phyloP scores from a whole-genome alignment of 2,329 filamentous ascomycete species.

The Trichophyton benhamiae region DNA sequence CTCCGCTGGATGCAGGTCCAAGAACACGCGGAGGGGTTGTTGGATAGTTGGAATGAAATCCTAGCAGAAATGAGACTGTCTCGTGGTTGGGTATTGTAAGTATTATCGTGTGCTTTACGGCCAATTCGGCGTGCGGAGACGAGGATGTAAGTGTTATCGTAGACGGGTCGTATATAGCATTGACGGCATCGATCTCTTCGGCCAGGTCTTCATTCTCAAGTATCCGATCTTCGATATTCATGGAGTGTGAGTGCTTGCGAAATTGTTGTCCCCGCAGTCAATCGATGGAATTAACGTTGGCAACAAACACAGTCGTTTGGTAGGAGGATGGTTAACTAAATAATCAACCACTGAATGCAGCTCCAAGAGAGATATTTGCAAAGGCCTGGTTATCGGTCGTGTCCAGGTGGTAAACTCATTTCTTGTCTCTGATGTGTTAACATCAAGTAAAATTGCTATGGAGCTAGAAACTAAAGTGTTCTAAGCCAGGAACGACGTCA shows the following conservation, averaged over 20 bases:
- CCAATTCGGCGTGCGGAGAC: slow-evolving; percentile 18
- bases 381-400: too few species aligned
- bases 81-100: slow-evolving; percentile 54
- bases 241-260: background rate
- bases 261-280: too few species aligned
- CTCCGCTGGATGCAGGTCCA: slow-evolving; percentile 66
- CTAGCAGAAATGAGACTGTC: slow-evolving; percentile 39
- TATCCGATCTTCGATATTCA: background rate
- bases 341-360: too few species aligned
- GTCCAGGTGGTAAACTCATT: too few species aligned
- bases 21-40: slow-evolving; percentile 58
- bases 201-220: slow-evolving; percentile 28
- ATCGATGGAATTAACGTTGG: too few species aligned
- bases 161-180: slow-evolving; percentile 52
- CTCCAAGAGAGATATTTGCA: too few species aligned
- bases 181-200: slow-evolving; percentile 38
- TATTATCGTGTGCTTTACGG: slow-evolving; percentile 35
- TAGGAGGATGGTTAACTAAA: too few species aligned
- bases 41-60: slow-evolving; percentile 65
- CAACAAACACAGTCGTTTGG: too few species aligned
- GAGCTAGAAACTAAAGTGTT: too few species aligned
- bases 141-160: slow-evolving; percentile 38
- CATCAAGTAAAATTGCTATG: too few species aligned
- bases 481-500: too few species aligned
- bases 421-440: too few species aligned